Evolutionary conservation across 2,329 filamentous ascomycete species (phyloP).

Genomic region (Aspergillus phoenicis): DNA sequence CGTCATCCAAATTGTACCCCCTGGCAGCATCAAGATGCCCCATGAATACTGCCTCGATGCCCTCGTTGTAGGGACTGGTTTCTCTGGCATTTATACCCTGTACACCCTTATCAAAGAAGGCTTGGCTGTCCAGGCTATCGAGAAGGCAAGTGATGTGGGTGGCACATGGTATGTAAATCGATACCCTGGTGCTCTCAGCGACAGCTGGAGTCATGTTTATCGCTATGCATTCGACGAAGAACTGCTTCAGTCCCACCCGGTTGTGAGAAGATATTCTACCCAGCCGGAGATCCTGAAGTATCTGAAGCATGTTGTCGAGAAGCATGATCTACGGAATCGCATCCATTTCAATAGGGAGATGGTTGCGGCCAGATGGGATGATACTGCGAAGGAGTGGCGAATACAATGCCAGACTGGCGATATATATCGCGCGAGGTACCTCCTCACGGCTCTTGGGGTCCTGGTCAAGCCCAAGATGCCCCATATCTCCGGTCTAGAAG

Average conservation of each 20-base stretch:
- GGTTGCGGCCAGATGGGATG: conserved; percentile 18
- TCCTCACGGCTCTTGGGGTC: conserved; percentile 23
- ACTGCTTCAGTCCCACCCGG: conserved; percentile 19
- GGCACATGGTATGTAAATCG: conserved; percentile 52
- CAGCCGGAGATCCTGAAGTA: conserved; percentile 34
- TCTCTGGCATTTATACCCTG: conserved; percentile 41
- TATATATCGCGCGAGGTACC: conserved; percentile 10
- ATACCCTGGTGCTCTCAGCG: conserved; percentile 50
- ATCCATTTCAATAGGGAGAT: conserved; percentile 26
- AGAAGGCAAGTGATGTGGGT: conserved; percentile 42
- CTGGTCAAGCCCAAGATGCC: conserved; percentile 53
- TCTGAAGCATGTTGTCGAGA: conserved; percentile 29
- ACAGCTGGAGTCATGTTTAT: conserved; percentile 35
- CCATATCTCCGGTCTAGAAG: conserved; percentile 52
- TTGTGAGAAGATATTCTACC: conserved; percentile 7
- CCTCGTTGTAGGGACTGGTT: conserved; percentile 46
- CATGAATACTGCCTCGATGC: conserved; percentile 32
- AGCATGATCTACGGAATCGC: conserved; percentile 22
- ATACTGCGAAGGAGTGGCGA: conserved; percentile 17
- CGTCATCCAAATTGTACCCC: no score
- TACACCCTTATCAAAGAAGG: conserved; percentile 42
- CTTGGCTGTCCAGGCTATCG: conserved; percentile 42
- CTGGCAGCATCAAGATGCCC: not conserved
- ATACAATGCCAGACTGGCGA: conserved; percentile 12
- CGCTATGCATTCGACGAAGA: conserved; percentile 29